Base-by-base conservation (phyloP, 768 basidiomycete species). In the Mycena epipterygia region DNA sequence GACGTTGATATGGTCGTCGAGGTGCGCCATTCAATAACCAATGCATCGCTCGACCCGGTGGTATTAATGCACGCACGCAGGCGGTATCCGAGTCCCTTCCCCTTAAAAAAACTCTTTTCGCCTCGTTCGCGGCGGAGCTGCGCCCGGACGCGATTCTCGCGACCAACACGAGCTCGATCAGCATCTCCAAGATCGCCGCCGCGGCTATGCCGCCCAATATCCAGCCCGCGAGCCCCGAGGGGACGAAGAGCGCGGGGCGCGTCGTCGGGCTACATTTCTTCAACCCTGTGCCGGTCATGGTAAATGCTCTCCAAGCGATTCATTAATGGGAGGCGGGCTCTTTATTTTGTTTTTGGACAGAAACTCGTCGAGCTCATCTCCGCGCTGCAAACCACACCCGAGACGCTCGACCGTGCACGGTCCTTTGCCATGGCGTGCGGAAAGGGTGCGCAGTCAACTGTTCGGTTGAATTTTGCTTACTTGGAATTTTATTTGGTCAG, bases 211-310 rank as follows among this genome's bases (percentile, higher is more conserved):
- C 90, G 0, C 80, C 85, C 59, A 89, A 90, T 29, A 77, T 85
- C 46, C 84, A 83, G 62, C 83, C 91, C 21, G 84, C 91, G 9
- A 92, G 90, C 71, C 88, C 87, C 39, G 85, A 87, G 73, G 94
- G 92, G 9, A 89, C 86, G 79, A 82, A 81, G 69, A 88, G 84
- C 66, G 88, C 96, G 5, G 85, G 89, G 51, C 87, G 95, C 52
- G 95, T 96, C 44, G 94, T 98, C 58, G 96, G 92, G 16, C 84
- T 97, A 46, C 96, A 97, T 79, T 98, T 96, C 85, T 97, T 98
- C 84, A 97, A 98, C 76, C 97, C 97, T 5, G 97, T 98, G 5
- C 97, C 97, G 3, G 94, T 97, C 35, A 98, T 98, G 96, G 94
- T 95, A 77, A 58, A 88, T 73, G n/a, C 53, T 39, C 33, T 23